A percentile compares a stretch with the other conserved stretches of the same genome.
Conservation (phyloP, 2,329 filamentous ascomycete species). For the Talaromyces sp. region DNA sequence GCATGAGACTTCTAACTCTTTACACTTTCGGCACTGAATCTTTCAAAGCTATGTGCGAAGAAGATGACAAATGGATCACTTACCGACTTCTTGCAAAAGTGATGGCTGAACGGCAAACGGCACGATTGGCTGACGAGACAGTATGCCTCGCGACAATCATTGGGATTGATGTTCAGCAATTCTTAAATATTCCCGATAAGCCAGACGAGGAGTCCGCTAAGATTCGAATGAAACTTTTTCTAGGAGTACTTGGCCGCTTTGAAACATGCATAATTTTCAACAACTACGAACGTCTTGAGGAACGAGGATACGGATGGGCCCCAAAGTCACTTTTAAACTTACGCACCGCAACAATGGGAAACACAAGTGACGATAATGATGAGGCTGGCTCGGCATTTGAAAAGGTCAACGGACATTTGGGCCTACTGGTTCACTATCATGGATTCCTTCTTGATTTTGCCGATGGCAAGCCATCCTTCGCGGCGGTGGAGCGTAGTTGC, state of each 20-base stretch:
- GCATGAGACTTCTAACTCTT: neutral
- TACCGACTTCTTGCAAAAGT: constrained; percentile 8
- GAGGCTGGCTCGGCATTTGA: neutral
- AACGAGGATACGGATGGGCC: constrained; percentile 12
- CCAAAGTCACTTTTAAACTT: constrained; percentile 14
- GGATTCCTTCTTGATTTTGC: constrained; percentile 2
- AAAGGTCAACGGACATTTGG: neutral
- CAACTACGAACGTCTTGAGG: constrained; percentile 12
- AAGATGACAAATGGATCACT: constrained; percentile 5
- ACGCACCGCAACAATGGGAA: constrained; percentile 1
- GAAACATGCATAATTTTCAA: constrained; percentile 11
- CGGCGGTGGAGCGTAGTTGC: constrained; percentile 3
- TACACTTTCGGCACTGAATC: neutral
- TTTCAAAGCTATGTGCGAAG: neutral
- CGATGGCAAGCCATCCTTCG: constrained; percentile 4
- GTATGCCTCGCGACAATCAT: constrained; percentile 13
- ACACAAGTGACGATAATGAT: neutral
- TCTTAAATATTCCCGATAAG: constrained; percentile 1
- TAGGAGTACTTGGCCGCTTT: constrained; percentile 6
- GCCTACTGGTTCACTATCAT: constrained; percentile 1
- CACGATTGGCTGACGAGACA: constrained; percentile 12
- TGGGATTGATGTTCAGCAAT: neutral
- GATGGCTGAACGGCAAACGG: constrained; percentile 12
- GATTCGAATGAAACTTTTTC: constrained; percentile 9
- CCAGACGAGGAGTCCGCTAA: neutral